Percentiles rank a stretch among this genome's conserved stretches.
These are phyloP conservation scores for Truncatella angustata DNA, from an alignment of 2,329 filamentous ascomycete genomes.

Conservation along the genomic window DNA sequence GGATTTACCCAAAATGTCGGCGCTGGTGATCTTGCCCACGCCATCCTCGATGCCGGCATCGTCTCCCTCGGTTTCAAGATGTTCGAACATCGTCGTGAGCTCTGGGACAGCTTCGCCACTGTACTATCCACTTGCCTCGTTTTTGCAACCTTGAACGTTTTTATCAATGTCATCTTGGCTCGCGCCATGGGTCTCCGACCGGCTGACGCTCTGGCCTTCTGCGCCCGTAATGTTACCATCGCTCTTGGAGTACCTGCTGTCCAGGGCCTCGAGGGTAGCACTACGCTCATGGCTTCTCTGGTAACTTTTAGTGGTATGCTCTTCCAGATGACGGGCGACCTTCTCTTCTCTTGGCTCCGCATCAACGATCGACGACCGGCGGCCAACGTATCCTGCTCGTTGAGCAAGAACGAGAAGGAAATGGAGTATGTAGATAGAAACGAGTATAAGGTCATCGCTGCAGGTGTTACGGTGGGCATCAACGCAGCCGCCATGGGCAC, in stretches of 20 bases:
- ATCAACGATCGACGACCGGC: conserved; percentile 18
- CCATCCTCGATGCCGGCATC: conserved; percentile 30
- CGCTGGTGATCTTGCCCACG: conserved; percentile 26
- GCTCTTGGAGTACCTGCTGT: conserved; percentile 28
- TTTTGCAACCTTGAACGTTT: conserved; percentile 23
- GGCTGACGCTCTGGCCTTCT: conserved; percentile 28
- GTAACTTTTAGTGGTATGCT: conserved; percentile 30
- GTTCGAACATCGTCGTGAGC: conserved; percentile 31
- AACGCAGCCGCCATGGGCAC: conserved; percentile 62
- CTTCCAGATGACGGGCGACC: conserved; percentile 29
- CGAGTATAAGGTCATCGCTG: conserved; percentile 39
- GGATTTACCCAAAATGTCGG: conserved; percentile 19
- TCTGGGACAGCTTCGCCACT: conserved; percentile 24
- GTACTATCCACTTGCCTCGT: conserved; percentile 24
- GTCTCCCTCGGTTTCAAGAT: conserved; percentile 31
- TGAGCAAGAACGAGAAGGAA: background rate
- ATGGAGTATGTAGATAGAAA: background rate
- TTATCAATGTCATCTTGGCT: conserved; percentile 26
- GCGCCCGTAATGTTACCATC: conserved; percentile 28
- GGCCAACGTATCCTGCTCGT: background rate
- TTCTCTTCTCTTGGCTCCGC: conserved; percentile 22
- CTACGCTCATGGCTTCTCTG: conserved; percentile 27
- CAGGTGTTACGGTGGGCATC: conserved; percentile 53
- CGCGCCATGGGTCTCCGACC: conserved; percentile 21
- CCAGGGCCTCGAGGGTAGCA: conserved; percentile 25